These are phyloP conservation scores for Fusarium cyanostomum DNA, from an alignment of 2,329 filamentous ascomycete genomes.

Conservation along the genomic window DNA sequence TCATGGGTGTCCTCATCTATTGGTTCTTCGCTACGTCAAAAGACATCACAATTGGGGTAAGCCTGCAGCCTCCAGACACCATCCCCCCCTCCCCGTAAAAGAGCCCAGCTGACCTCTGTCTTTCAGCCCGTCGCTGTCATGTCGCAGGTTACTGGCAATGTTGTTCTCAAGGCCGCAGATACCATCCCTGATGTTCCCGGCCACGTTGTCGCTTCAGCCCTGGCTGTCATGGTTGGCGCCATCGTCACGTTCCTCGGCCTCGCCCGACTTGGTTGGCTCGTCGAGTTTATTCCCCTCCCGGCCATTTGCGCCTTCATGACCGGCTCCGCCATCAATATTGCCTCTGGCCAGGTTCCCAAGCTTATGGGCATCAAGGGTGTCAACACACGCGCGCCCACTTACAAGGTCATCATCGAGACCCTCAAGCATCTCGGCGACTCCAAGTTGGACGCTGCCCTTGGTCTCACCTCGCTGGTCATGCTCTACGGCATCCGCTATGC, in stretches of 20 bases:
- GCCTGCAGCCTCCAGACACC: constrained; percentile 44
- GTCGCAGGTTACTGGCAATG: constrained; percentile 62
- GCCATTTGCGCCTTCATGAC: constrained; percentile 66
- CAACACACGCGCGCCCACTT: constrained; percentile 60
- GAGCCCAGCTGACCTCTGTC: constrained; percentile 29
- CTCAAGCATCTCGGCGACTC: constrained; percentile 58
- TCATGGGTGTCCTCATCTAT: constrained; percentile 94
- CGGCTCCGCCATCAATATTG: constrained; percentile 61
- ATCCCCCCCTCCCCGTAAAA: neutral
- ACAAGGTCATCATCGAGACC: constrained; percentile 61
- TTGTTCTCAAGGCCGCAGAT: constrained; percentile 53
- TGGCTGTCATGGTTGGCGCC: constrained; percentile 59
- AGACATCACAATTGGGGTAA: constrained; percentile 83
- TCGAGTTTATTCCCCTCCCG: constrained; percentile 63
- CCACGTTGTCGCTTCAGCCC: constrained; percentile 57
- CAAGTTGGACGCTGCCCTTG: constrained; percentile 76
- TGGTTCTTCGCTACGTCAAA: constrained; percentile 99
- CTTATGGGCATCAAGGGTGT: constrained; percentile 61
- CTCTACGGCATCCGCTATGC: constrained; percentile 72
- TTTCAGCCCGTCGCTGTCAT: constrained; percentile 62
- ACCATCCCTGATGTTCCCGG: constrained; percentile 51
- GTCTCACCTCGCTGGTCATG: constrained; percentile 72
- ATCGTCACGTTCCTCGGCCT: constrained; percentile 61
- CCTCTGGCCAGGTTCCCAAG: constrained; percentile 59
- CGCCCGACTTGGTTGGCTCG: constrained; percentile 61